Conservation (phyloP, 2,329 filamentous ascomycete species). For the Clarireedia paspali region DNA sequence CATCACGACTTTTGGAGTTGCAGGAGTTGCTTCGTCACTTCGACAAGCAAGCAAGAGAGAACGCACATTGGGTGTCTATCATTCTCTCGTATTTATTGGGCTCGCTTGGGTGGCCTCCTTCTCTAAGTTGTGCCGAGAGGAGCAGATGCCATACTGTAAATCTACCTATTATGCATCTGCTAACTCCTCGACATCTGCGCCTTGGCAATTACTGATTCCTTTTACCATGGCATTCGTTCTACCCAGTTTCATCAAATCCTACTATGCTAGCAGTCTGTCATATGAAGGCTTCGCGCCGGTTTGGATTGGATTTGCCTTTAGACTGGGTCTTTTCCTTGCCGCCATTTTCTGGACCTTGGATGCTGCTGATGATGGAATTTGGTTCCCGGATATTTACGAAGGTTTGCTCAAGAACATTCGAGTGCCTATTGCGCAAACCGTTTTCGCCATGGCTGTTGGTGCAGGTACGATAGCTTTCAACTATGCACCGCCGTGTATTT, state of each 20-base stretch:
- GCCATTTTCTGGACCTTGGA: slow-evolving; percentile 86
- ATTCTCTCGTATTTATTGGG: slow-evolving; percentile 75
- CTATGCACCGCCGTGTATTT: slow-evolving; percentile 79
- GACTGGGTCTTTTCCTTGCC: slow-evolving; percentile 64
- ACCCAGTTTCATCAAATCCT: slow-evolving; percentile 69
- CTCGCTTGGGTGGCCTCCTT: slow-evolving; percentile 75
- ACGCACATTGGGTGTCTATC: slow-evolving; percentile 70
- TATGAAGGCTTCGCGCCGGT: slow-evolving; percentile 79
- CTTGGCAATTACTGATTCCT: slow-evolving; percentile 80
- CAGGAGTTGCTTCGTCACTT: slow-evolving; percentile 67
- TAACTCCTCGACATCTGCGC: slow-evolving; percentile 83
- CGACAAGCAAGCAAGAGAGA: slow-evolving; percentile 60
- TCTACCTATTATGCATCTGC: slow-evolving; percentile 94
- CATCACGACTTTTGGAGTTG: slow-evolving; percentile 75
- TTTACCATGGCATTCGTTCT: slow-evolving; percentile 64
- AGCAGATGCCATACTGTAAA: slow-evolving; percentile 94
- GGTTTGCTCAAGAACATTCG: slow-evolving; percentile 64
- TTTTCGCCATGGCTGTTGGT: slow-evolving; percentile 71
- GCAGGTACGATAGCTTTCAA: slow-evolving; percentile 80
- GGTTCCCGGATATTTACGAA: slow-evolving; percentile 55
- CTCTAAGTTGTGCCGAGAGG: slow-evolving; percentile 89
- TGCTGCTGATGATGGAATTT: slow-evolving; percentile 77
- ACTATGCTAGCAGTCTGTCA: slow-evolving; percentile 73
- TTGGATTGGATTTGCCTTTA: slow-evolving; percentile 78
- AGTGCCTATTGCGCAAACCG: slow-evolving; percentile 70